Evolutionary conservation across 2,329 filamentous ascomycete species (phyloP).

Genomic region (Akanthomyces uredinophilus): DNA sequence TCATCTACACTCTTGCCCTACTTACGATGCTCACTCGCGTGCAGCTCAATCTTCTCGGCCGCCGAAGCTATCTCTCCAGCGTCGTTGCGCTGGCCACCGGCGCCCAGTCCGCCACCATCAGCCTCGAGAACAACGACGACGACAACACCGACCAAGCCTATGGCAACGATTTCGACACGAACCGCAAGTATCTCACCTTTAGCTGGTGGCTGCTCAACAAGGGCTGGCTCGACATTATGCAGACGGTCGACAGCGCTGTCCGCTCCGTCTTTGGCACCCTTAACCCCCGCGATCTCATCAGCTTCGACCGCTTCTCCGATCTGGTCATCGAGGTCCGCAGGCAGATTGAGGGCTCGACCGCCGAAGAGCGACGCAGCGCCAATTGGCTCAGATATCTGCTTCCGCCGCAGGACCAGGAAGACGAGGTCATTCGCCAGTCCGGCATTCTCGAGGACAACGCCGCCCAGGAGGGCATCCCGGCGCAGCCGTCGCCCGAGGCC

Average conservation of each 20-base stretch:
- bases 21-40: slow-evolving; percentile 89
- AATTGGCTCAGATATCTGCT: slow-evolving; percentile 83
- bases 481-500: slow-evolving; percentile 46
- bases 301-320: slow-evolving; percentile 72
- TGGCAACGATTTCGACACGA: slow-evolving; percentile 93
- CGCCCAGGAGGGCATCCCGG: slow-evolving; percentile 29
- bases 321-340: slow-evolving; percentile 79
- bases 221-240: slow-evolving; percentile 79
- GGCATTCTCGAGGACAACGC: slow-evolving; percentile 60
- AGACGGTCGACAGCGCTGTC: slow-evolving; percentile 78
- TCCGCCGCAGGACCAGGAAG: slow-evolving; percentile 72
- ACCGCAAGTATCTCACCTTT: slow-evolving; percentile 89
- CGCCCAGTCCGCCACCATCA: slow-evolving; percentile 69
- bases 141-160: slow-evolving; percentile 76
- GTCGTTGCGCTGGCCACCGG: slow-evolving; percentile 87
- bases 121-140: slow-evolving; percentile 88
- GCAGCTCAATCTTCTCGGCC: slow-evolving; percentile 93
- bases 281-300: slow-evolving; percentile 83
- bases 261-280: slow-evolving; percentile 83
- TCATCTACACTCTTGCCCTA: slow-evolving; percentile 85
- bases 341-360: slow-evolving; percentile 65
- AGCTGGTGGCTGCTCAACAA: slow-evolving; percentile 96
- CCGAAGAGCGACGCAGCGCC: slow-evolving; percentile 35
- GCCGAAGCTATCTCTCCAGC: slow-evolving; percentile 90
- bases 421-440: slow-evolving; percentile 78